Evolutionary conservation across 345 rosid species (phyloP).

Genomic region (Brassica nigra): DNA sequence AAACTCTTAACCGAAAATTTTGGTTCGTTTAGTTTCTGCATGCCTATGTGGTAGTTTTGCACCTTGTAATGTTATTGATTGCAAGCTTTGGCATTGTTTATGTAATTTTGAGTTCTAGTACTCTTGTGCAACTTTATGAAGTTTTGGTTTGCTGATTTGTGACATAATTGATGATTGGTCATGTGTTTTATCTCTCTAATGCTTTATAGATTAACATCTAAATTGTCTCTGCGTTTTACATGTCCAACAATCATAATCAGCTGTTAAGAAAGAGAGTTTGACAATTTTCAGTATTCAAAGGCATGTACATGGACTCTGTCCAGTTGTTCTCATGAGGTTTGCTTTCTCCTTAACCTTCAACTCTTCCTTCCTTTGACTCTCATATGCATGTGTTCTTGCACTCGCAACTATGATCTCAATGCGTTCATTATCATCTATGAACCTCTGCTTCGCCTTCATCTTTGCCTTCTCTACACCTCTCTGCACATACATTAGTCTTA

Average conservation of each 20-base stretch:
- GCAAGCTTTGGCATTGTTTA: slow-evolving; percentile 22
- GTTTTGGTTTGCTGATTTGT: slow-evolving; percentile 30
- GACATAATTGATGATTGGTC: slow-evolving; percentile 9
- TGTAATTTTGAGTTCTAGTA: slow-evolving; percentile 29
- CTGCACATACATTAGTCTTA: slow-evolving; percentile 39
- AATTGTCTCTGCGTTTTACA: slow-evolving; percentile 16
- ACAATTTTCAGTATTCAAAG: slow-evolving; percentile 47
- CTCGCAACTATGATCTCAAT: slow-evolving; percentile 50
- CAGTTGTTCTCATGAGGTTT: slow-evolving; percentile 58
- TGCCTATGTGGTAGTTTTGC: not conserved
- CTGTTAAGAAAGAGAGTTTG: slow-evolving; percentile 20
- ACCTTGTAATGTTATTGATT: not conserved
- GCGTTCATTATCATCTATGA: slow-evolving; percentile 44
- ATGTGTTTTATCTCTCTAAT: slow-evolving; percentile 4
- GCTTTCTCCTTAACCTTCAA: slow-evolving; percentile 67
- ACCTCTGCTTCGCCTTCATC: slow-evolving; percentile 49
- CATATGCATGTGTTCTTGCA: slow-evolving; percentile 61
- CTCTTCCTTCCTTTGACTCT: slow-evolving; percentile 58
- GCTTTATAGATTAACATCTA: not conserved
- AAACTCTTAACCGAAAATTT: too few species aligned
- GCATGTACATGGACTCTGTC: slow-evolving; percentile 53
- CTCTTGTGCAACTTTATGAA: slow-evolving; percentile 16
- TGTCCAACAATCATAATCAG: not conserved
- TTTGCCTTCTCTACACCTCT: slow-evolving; percentile 45
- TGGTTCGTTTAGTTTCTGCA: not conserved